Percentiles rank a stretch among this genome's conserved stretches.
Evolutionary conservation across 129 eudicot genomes (phyloP).

Genomic region (Cynara cardunculus): DNA sequence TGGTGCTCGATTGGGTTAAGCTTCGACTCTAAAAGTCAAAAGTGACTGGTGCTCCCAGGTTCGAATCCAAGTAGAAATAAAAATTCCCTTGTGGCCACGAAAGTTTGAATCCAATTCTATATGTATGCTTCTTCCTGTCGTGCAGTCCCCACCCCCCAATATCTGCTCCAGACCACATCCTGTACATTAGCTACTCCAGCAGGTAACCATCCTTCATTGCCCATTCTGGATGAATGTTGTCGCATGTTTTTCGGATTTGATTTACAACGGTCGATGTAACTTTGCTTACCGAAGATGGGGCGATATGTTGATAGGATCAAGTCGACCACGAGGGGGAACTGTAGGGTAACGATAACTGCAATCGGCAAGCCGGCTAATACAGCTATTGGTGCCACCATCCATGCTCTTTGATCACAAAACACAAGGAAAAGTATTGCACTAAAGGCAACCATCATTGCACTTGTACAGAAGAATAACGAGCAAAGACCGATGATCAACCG

Average conservation of each 20-base stretch:
- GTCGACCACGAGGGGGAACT: constrained; percentile 10
- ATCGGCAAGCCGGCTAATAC: constrained; percentile 9
- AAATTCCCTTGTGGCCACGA: too few relatives aligned
- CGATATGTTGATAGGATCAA: not conserved
- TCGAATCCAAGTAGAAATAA: too few relatives aligned
- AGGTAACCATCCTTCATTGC: too few relatives aligned
- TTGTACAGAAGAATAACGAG: constrained; percentile 10
- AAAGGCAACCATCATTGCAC: constrained; percentile 18
- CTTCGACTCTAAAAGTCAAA: too few relatives aligned
- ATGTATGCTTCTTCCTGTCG: too few relatives aligned
- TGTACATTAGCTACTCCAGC: too few relatives aligned
- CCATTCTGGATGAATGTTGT: too few relatives aligned
- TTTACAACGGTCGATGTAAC: not conserved
- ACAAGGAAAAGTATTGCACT: constrained; percentile 17
- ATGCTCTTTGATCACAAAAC: not conserved
- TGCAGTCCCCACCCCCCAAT: too few relatives aligned
- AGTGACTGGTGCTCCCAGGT: too few relatives aligned
- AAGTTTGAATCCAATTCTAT: too few relatives aligned
- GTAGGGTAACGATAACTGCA: constrained; percentile 12
- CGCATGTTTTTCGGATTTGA: not conserved
- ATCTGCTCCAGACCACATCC: too few relatives aligned
- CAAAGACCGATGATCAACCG: constrained; percentile 17
- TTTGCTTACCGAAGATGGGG: not conserved
- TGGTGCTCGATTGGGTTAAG: too few relatives aligned
- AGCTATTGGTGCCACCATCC: constrained; percentile 5